A percentile compares a stretch with the other conserved stretches of the same genome.
phyloP scores from a whole-genome alignment of 768 basidiomycete species.

The Rubroboletus pulcherrimus region DNA sequence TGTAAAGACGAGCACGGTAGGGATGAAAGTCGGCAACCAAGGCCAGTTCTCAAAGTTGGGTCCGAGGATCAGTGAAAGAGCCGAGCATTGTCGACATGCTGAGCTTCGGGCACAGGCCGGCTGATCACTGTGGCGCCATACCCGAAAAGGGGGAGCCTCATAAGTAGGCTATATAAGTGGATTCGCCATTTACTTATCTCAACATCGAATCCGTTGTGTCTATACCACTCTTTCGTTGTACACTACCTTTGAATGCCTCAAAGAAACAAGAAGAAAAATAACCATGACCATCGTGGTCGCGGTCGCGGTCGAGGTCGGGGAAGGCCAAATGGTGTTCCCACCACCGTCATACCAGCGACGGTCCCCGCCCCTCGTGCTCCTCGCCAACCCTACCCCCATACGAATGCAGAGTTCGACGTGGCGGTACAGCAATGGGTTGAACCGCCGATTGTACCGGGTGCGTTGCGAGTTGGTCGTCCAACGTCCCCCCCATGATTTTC shows the following conservation, averaged over 20 bases:
- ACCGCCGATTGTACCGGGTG: conserved; percentile 4
- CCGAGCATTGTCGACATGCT: too few species aligned
- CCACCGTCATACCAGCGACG: background rate
- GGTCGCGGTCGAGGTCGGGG: conserved; percentile 22
- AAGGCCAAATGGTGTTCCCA: background rate
- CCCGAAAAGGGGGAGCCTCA: too few species aligned
- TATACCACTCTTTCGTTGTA: background rate
- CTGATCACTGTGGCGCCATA: too few species aligned
- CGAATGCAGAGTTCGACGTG: conserved; percentile 21
- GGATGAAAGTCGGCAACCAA: background rate
- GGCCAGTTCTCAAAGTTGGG: too few species aligned
- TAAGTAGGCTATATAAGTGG: background rate
- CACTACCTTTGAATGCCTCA: conserved; percentile 16
- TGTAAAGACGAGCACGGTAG: conserved; percentile 10
- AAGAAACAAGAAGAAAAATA: conserved; percentile 10
- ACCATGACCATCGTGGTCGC: conserved; percentile 25
- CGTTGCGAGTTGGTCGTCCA: conserved; percentile 9
- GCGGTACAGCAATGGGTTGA: conserved; percentile 24
- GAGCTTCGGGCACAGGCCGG: too few species aligned
- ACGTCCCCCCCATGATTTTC: background rate
- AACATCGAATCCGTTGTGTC: background rate
- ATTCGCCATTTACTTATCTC: background rate
- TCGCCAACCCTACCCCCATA: conserved; percentile 18
- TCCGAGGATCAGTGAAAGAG: too few species aligned
- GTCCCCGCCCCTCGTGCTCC: background rate